These are phyloP conservation scores for Perkinsus marinus DNA, from an alignment of 169 alveolate species.

Conservation along the genomic window DNA sequence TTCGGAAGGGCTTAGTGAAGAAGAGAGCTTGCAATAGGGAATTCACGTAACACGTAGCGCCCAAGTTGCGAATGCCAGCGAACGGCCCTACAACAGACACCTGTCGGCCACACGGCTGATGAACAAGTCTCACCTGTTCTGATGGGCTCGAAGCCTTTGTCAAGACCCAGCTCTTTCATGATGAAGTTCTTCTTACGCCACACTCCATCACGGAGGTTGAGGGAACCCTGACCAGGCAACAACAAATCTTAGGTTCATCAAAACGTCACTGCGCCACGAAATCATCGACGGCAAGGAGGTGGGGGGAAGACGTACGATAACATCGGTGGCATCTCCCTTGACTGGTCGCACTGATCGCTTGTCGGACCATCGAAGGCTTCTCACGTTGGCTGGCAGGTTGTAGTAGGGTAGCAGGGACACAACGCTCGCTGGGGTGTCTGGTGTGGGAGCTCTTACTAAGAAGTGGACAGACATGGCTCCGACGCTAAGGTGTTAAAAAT, in stretches of 20 bases:
- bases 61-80: slow-evolving; percentile 64
- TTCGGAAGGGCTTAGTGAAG: slow-evolving; percentile 66
- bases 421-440: neutral
- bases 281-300: neutral
- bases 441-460: neutral
- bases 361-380: neutral
- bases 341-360: neutral
- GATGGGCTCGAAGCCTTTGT: neutral
- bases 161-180: neutral
- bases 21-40: slow-evolving; percentile 64
- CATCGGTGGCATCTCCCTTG: neutral
- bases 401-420: neutral
- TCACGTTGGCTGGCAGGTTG: neutral
- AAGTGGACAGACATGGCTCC: neutral
- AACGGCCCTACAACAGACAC: neutral
- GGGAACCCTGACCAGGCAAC: neutral
- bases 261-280: neutral
- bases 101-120: neutral
- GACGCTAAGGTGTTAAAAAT: neutral
- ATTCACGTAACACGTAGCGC: slow-evolving; percentile 78
- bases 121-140: neutral
- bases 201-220: neutral
- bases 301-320: neutral
- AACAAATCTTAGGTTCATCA: neutral
- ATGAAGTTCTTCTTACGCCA: neutral